Conservation (phyloP, 352 stramenopile species). For the Salisapilia sapeloensis region DNA sequence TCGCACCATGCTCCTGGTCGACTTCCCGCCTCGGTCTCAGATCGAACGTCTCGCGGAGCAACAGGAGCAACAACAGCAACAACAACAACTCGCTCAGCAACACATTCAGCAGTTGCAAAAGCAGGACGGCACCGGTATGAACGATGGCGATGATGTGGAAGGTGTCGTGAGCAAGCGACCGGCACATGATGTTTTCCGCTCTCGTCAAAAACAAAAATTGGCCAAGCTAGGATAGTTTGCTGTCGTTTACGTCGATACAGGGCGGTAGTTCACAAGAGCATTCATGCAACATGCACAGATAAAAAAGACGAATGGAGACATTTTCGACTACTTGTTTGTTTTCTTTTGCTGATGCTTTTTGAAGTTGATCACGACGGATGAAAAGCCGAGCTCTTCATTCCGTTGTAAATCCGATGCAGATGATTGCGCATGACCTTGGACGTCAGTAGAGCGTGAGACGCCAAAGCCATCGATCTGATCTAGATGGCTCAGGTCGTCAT, state of each 20-base stretch:
- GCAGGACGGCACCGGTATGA: conserved; percentile 22
- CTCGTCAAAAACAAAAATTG: conserved; percentile 73
- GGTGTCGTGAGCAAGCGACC: conserved; percentile 67
- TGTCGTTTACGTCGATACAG: no score
- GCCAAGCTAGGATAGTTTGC: conserved; percentile 66
- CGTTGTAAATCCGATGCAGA: conserved; percentile 6
- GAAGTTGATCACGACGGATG: conserved; percentile 16
- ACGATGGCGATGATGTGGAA: conserved; percentile 10
- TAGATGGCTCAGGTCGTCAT: no score
- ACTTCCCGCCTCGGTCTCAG: conserved; percentile 53
- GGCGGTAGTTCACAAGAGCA: conserved; percentile 1
- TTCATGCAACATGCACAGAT: conserved; percentile 4
- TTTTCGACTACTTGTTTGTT: conserved; percentile 6
- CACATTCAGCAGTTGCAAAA: conserved; percentile 29
- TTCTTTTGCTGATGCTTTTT: conserved; percentile 20
- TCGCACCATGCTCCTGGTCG: conserved; percentile 62
- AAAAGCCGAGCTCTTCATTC: conserved; percentile 16
- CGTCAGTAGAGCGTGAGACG: no score
- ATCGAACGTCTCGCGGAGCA: conserved; percentile 58
- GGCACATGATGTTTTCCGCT: conserved; percentile 72
- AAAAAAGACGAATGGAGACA: conserved; percentile 3
- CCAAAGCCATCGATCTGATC: no score
- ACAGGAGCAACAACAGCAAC: conserved; percentile 12
- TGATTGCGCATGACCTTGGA: no score
- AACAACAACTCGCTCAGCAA: conserved; percentile 18